Base-by-base conservation (phyloP, 2,329 filamentous ascomycete genomes). In the Calonectria henricotiae region DNA sequence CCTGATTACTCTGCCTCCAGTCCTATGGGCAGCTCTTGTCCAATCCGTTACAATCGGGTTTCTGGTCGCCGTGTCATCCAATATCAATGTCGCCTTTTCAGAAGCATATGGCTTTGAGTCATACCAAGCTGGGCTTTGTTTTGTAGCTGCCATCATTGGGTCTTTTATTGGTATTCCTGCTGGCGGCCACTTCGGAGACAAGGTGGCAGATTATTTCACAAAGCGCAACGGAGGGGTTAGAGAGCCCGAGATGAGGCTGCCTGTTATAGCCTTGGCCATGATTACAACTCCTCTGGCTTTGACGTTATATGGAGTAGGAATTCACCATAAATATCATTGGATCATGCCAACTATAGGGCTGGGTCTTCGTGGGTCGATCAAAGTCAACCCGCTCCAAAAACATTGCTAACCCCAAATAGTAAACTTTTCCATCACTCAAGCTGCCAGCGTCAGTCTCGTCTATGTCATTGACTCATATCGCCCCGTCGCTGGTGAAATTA, bases 161-260 rank as follows among this genome's bases (percentile, higher is more conserved):
- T 83, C 86, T 1, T 69, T 86, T 2, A 41, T 86, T 5, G 88
- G 86, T 12, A 84, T 88, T n/a, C 82, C 85, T 3, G 83, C 85
- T 3, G 87, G 88, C 8, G 88, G 88, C 0, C 78, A 82, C 35
- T 73, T 87, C 0, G 84, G 83, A 2, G 85, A 90, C 73, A 82
- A 81, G 76, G 79, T 85, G 9, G 86, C 86, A 20, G 85, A 87
- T 60, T 82, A 80, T 65, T 80, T 87, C 25, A 90, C 89, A 0
- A 81, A 79, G 63, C 82, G 83, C 32, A 91, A 90, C 73, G 83
- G 84, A 4, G 89, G 89, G 5, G 83, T 90, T 23, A 82, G 88
- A n/a, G 85, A 89, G 61, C 87, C 89, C 0, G 88, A 90, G 75
- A 90, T 90, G 88, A 83, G 89, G n/a, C 78, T 91, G 5, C 88